phyloP scores from a whole-genome alignment of 345 rosid species.

The Jatropha curcas region DNA sequence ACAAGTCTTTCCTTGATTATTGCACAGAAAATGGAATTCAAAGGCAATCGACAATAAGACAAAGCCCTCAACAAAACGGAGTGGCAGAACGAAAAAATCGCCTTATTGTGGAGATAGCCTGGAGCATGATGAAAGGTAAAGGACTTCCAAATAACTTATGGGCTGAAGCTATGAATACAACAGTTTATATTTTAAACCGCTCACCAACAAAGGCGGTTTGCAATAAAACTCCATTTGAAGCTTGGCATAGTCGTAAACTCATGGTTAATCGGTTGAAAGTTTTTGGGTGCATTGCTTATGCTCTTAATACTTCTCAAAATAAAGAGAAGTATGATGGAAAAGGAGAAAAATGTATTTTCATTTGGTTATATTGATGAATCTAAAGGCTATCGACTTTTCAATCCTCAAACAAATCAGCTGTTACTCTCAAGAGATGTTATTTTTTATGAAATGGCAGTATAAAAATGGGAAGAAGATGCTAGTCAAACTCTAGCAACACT shows the following conservation, averaged over 20 bases:
- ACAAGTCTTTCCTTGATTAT: neutral
- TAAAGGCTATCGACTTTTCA: neutral
- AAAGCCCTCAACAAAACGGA: neutral
- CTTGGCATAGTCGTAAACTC: neutral
- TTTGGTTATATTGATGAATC: conserved; percentile 1
- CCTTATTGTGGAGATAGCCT: neutral
- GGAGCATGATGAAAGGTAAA: neutral
- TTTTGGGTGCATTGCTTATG: neutral
- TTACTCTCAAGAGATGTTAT: too few species aligned
- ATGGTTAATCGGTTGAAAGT: neutral
- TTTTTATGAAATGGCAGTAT: too few species aligned
- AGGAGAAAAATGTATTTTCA: neutral
- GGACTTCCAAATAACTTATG: neutral
- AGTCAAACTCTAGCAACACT: neutral
- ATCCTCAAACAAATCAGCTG: too few species aligned
- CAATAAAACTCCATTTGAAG: neutral
- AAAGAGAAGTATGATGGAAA: conserved; percentile 2
- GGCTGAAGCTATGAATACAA: neutral
- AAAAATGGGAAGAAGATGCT: neutral
- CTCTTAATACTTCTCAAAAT: neutral
- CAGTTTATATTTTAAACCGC: neutral
- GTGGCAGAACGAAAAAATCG: too few species aligned
- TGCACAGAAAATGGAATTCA: neutral
- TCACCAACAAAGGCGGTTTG: neutral
- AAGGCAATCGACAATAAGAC: neutral